These are phyloP conservation scores for Wickerhamia fluorescens DNA, from an alignment of 805 yeast genomes.

Conservation along the genomic window DNA sequence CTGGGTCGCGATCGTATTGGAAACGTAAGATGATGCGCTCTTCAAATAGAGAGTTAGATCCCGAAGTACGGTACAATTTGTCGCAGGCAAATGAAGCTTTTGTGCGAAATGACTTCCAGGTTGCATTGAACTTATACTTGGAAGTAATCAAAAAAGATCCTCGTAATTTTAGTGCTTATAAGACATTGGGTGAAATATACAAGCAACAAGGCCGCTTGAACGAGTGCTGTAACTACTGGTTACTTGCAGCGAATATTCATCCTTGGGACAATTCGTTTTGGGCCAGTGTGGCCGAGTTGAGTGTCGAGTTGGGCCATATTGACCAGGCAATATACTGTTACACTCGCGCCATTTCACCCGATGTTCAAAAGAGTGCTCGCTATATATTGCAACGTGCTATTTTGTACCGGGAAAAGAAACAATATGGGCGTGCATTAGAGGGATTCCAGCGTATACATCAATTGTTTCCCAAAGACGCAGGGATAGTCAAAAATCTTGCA, in stretches of 20 bases:
- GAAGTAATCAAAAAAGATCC: slow-evolving; percentile 76
- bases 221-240: slow-evolving; percentile 76
- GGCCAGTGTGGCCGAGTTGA: slow-evolving; percentile 66
- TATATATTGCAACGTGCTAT: slow-evolving; percentile 59
- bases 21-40: slow-evolving; percentile 29
- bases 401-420: slow-evolving; percentile 59
- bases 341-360: slow-evolving; percentile 49
- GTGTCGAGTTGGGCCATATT: slow-evolving; percentile 56
- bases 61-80: slow-evolving; percentile 60
- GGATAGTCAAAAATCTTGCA: slow-evolving; percentile 51
- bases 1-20: slow-evolving; percentile 29
- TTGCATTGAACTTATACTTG: slow-evolving; percentile 52
- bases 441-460: slow-evolving; percentile 56
- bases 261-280: slow-evolving; percentile 74
- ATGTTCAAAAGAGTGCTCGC: slow-evolving; percentile 41
- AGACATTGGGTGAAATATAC: slow-evolving; percentile 81
- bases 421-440: slow-evolving; percentile 64
- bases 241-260: slow-evolving; percentile 71
- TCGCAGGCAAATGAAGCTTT: slow-evolving; percentile 78
- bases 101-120: slow-evolving; percentile 53
- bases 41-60: slow-evolving; percentile 47
- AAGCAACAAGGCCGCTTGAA: slow-evolving; percentile 56
- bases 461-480: slow-evolving; percentile 50
- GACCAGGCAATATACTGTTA: slow-evolving; percentile 79
- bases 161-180: slow-evolving; percentile 75